Conservation (phyloP, 2,329 filamentous ascomycete genomes). For the Hirsutella thompsonii region DNA sequence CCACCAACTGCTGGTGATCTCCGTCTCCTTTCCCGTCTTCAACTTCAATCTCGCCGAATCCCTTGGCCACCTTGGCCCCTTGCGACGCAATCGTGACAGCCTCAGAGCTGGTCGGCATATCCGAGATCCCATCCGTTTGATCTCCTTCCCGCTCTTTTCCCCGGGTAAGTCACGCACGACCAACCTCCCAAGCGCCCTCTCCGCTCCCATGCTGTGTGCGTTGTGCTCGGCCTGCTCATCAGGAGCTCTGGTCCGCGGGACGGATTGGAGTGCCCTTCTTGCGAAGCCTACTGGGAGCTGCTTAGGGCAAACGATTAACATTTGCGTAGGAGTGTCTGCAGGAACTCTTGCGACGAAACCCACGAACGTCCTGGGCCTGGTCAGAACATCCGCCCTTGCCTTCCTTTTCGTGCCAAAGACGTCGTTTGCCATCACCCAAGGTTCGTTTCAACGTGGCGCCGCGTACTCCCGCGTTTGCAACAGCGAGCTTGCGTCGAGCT, state of each 20-base stretch:
- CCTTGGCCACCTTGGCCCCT: slow-evolving; percentile 17
- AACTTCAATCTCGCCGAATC: slow-evolving; percentile 16
- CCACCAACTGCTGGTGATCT: slow-evolving; percentile 15
- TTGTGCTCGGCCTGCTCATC: background rate
- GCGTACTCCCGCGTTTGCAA: background rate
- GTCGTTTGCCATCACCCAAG: slow-evolving; percentile 7
- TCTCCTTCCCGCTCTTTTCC: slow-evolving; percentile 12
- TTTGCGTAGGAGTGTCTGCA: slow-evolving; percentile 3
- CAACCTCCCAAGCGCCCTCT: slow-evolving; percentile 1
- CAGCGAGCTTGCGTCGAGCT: background rate
- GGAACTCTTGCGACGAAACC: slow-evolving; percentile 5
- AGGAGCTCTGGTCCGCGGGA: background rate
- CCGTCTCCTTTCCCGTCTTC: slow-evolving; percentile 11
- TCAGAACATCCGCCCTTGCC: slow-evolving; percentile 2
- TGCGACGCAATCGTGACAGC: slow-evolving; percentile 25
- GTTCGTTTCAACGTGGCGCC: slow-evolving; percentile 5
- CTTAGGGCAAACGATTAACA: too few species aligned
- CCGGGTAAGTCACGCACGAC: slow-evolving; percentile 16
- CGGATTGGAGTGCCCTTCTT: background rate
- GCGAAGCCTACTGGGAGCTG: background rate
- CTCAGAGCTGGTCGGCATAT: slow-evolving; percentile 22
- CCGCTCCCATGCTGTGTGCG: slow-evolving; percentile 2
- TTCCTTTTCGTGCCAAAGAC: slow-evolving; percentile 7
- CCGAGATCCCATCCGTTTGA: slow-evolving; percentile 11
- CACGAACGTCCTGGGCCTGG: slow-evolving; percentile 3